A percentile compares a stretch with the other conserved stretches of the same genome.
These are phyloP conservation scores for Malassezia arunalokei DNA, from an alignment of 1,284 basidiomycete species.

Conservation along the genomic window DNA sequence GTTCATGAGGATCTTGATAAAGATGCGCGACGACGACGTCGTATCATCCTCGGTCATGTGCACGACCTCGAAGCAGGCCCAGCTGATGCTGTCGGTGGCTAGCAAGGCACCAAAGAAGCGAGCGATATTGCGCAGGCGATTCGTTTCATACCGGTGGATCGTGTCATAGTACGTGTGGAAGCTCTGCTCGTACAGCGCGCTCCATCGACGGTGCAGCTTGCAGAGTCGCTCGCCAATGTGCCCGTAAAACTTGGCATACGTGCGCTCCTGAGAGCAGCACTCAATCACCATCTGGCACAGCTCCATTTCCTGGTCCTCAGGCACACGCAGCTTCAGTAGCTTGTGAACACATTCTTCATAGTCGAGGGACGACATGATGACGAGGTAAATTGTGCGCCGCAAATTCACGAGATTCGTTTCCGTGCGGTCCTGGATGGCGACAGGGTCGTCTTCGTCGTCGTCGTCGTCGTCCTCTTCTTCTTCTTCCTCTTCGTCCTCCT, in stretches of 20 bases:
- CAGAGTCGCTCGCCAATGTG: conserved; percentile 89
- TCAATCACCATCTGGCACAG: conserved; percentile 97
- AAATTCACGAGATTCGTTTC: conserved; percentile 92
- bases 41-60: conserved; percentile 97
- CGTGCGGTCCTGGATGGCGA: conserved; percentile 83
- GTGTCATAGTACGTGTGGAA: conserved; percentile 87
- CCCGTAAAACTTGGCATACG: conserved; percentile 90
- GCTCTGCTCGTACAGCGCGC: conserved; percentile 71
- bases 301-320: conserved; percentile 57
- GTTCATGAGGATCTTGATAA: conserved; percentile 87
- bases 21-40: conserved; percentile 88
- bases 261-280: conserved; percentile 97
- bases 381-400: conserved; percentile 83
- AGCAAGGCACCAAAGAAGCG: conserved; percentile 81
- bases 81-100: conserved; percentile 69
- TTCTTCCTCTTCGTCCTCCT: conserved; percentile 43
- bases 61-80: conserved; percentile 70
- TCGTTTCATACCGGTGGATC: conserved; percentile 96
- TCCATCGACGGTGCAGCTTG: conserved; percentile 89
- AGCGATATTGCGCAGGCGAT: conserved; percentile 89
- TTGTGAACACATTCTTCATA: conserved; percentile 99
- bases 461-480: conserved; percentile 52
- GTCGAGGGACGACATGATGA: conserved; percentile 65
- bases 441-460: conserved; percentile 49
- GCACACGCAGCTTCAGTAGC: conserved; percentile 76